Base-by-base conservation (phyloP, 1,139 yeast species). In the Yamadazyma conglobata region DNA sequence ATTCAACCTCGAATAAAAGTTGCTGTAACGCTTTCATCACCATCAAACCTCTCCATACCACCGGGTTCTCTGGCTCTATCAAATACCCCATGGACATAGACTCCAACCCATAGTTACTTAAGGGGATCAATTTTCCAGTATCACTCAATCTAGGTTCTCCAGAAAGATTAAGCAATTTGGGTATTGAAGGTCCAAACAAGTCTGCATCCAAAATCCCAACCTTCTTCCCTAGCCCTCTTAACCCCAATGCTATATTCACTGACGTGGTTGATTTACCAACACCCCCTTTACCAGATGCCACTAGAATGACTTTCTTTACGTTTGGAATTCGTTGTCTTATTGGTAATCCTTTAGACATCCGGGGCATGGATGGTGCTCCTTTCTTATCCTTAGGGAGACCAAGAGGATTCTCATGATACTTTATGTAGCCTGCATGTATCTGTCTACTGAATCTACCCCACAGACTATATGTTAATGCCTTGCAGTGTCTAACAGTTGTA, bases 21-120 rank as follows among this genome's bases (percentile, higher is more conserved):
- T 86, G 95, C 44, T 86, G 88, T 17, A 86, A 55, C 0, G 95
- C 95, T 51, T 86, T 86, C 77, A 84, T 87, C 19, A 86, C 91
- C 77, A 86, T 77, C 26, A 85, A 56, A 0, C 95, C 95, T 38
- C 95, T 62, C 95, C 95, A 86, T 0, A 83, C 93, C 4, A 87
- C 73, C 0, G 95, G 87, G 29, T 70, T 70, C 24, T 68, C 75
- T 16, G 84, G 84, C n/a, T 69, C 60, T 1, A 86, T 73, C 43
- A 86, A 59, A 47, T 80, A 85, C 0, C 95, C 95, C 94, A 86
- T 86, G 0, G 94, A 84, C 95, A 86, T 86, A 4, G 91, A 77
- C 43, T 82, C 79, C 2, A 86, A 53, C 0, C 95, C 95, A 43
- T 80, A 84, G 47, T 85, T 86, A n/a, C 69, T 54, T 44, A 85